Conservation (phyloP, 495 filamentous ascomycete species). For the Penicillium flavigenum region DNA sequence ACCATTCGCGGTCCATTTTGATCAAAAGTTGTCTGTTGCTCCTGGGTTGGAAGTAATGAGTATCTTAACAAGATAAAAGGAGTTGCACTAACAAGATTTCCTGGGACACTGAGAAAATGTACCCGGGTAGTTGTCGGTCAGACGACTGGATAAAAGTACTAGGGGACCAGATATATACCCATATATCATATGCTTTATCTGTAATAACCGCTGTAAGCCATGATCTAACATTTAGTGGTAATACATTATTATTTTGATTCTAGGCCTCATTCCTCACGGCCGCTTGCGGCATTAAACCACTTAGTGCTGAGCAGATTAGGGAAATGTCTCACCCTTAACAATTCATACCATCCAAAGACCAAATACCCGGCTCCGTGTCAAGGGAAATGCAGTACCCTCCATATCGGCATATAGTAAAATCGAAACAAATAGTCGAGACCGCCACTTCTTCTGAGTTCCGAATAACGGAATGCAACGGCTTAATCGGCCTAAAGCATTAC, state of each 20-base stretch:
- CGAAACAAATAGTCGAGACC: background rate
- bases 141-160: background rate
- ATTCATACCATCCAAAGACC: background rate
- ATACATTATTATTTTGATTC: background rate
- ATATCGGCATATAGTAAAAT: too few species aligned
- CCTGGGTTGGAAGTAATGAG: background rate
- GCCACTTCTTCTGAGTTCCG: background rate
- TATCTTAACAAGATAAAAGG: background rate
- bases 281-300: background rate
- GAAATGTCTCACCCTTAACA: background rate
- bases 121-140: background rate
- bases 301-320: too few species aligned
- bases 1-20: conserved; percentile 11
- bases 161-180: background rate
- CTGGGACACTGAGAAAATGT: background rate
- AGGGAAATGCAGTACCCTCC: background rate
- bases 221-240: background rate
- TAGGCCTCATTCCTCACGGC: background rate
- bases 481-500: background rate
- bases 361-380: background rate
- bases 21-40: too few species aligned
- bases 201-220: background rate
- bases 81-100: background rate
- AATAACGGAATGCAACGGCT: background rate
- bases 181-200: background rate